phyloP scores from a whole-genome alignment of 192 early-diverging fungal genomes.

The Geranomyces variabilis region DNA sequence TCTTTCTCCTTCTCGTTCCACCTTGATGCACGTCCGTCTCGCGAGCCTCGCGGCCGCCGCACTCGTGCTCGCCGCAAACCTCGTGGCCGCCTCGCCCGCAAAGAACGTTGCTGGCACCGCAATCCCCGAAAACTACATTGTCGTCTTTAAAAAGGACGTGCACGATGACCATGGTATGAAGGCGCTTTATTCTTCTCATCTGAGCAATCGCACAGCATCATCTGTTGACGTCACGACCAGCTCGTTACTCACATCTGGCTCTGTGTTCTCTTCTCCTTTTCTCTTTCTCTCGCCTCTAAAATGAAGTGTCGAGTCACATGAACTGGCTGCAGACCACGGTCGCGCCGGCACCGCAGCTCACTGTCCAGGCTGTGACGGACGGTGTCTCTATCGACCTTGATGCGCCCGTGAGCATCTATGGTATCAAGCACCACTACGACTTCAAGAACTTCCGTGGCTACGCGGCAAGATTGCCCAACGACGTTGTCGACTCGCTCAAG shows the following conservation, averaged over 20 bases:
- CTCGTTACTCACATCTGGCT: too few species aligned
- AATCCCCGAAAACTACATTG: constrained; percentile 47
- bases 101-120: constrained; percentile 23
- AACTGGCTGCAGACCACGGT: constrained; percentile 13
- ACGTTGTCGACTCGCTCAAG: constrained; percentile 38
- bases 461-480: constrained; percentile 40
- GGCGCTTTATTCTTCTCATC: neutral
- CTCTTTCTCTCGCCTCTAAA: neutral
- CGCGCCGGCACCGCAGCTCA: constrained; percentile 9
- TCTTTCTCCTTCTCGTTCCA: too few species aligned
- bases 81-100: constrained; percentile 28
- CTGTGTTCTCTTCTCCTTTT: neutral
- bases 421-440: constrained; percentile 34
- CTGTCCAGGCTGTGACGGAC: constrained; percentile 16
- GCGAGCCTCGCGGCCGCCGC: constrained; percentile 4
- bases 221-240: neutral
- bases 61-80: constrained; percentile 7
- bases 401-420: constrained; percentile 27
- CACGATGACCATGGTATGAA: constrained; percentile 16
- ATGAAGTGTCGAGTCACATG: constrained; percentile 1
- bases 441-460: constrained; percentile 52
- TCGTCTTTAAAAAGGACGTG: constrained; percentile 41
- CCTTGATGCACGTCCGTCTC: constrained; percentile 7
- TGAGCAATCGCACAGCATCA: neutral
- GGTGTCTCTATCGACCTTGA: constrained; percentile 13